phyloP scores from a whole-genome alignment of 768 basidiomycete genomes.

The Mycena venus region DNA sequence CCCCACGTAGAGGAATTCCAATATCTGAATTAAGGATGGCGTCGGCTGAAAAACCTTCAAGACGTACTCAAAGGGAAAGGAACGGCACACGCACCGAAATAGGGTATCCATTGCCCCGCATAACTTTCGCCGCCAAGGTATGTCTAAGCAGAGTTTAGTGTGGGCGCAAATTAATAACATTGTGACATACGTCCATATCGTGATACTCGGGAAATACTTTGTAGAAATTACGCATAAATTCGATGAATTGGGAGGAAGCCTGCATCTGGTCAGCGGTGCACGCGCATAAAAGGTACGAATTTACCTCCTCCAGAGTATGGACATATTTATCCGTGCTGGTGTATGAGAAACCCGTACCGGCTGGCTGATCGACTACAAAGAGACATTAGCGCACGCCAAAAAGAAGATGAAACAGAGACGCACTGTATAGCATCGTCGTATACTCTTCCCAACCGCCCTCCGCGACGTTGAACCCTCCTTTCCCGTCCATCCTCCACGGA shows the following conservation, averaged over 20 bases:
- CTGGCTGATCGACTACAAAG: conserved; percentile 92
- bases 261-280: conserved; percentile 42
- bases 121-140: conserved; percentile 97
- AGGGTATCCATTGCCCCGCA: conserved; percentile 98
- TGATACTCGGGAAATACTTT: conserved; percentile 90
- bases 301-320: conserved; percentile 78
- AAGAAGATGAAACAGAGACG: conserved; percentile 44
- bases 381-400: conserved; percentile 5
- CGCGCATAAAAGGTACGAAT: not conserved
- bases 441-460: conserved; percentile 99
- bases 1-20: conserved; percentile 75
- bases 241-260: conserved; percentile 83
- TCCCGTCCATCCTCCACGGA: conserved; percentile 85
- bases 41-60: conserved; percentile 67
- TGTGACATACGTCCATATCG: conserved; percentile 79
- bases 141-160: conserved; percentile 66
- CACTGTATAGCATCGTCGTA: conserved; percentile 92
- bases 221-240: conserved; percentile 93
- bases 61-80: not conserved
- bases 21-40: conserved; percentile 77
- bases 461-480: conserved; percentile 76
- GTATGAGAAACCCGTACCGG: conserved; percentile 95
- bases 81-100: conserved; percentile 72
- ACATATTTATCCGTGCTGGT: conserved; percentile 89
- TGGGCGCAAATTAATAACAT: not conserved